Conservation (phyloP, 352 stramenopile genomes). For the Pythium dissotocum region DNA sequence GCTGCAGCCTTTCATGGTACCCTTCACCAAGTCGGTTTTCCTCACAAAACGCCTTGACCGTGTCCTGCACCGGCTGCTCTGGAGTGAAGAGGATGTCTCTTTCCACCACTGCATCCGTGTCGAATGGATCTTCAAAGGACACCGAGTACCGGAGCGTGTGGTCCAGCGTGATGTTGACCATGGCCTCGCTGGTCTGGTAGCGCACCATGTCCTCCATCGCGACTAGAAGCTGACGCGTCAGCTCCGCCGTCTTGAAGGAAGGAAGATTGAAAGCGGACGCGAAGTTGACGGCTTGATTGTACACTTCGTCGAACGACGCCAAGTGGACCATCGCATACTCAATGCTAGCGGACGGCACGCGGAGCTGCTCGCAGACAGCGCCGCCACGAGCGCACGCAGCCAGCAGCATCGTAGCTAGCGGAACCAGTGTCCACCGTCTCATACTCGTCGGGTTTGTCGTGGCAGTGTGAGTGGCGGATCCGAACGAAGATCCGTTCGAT, state of each 20-base stretch:
- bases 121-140: slow-evolving; percentile 3
- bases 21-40: slow-evolving; percentile 21
- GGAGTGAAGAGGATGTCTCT: slow-evolving; percentile 29
- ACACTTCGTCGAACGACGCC: slow-evolving; percentile 11
- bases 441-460: background rate
- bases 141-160: slow-evolving; percentile 49
- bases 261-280: slow-evolving; percentile 1
- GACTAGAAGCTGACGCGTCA: slow-evolving; percentile 33
- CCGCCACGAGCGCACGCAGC: background rate
- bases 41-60: slow-evolving; percentile 35
- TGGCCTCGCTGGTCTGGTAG: slow-evolving; percentile 39
- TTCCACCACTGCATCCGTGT: slow-evolving; percentile 11
- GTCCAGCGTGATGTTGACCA: slow-evolving; percentile 67
- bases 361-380: slow-evolving; percentile 16
- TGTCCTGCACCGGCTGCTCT: slow-evolving; percentile 37
- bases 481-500: background rate
- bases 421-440: background rate
- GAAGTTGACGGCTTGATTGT: slow-evolving; percentile 3
- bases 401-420: background rate
- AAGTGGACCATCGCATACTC: slow-evolving; percentile 24
- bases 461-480: background rate
- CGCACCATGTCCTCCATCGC: slow-evolving; percentile 49
- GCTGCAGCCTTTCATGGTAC: slow-evolving; percentile 20
- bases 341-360: slow-evolving; percentile 17
- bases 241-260: slow-evolving; percentile 14